phyloP scores from a whole-genome alignment of 2,329 filamentous ascomycete genomes.

The Talaromyces pinophilus region DNA sequence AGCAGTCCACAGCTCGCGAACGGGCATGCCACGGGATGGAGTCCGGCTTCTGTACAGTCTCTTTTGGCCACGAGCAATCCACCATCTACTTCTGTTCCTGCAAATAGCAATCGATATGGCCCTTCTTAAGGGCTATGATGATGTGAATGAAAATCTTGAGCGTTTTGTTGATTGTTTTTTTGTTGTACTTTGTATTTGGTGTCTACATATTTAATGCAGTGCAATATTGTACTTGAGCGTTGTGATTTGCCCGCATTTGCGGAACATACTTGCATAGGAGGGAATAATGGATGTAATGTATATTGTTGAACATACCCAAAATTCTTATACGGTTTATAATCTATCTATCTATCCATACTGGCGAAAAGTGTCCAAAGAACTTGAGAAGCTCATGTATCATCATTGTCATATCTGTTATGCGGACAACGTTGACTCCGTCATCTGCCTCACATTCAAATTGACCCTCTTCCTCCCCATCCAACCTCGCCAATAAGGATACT shows the following conservation, averaged over 20 bases:
- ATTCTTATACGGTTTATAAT: neutral
- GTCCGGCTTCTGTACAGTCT: slow-evolving; percentile 22
- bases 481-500: slow-evolving; percentile 70
- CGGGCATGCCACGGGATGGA: slow-evolving; percentile 21
- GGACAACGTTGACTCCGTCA: slow-evolving; percentile 6
- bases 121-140: slow-evolving; percentile 12
- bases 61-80: slow-evolving; percentile 20
- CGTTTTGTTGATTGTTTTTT: neutral
- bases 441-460: slow-evolving; percentile 77
- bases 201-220: neutral
- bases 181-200: neutral
- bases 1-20: slow-evolving; percentile 9
- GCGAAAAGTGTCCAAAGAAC: neutral
- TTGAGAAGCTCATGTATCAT: neutral
- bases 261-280: neutral
- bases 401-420: neutral
- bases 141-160: slow-evolving; percentile 3
- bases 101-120: slow-evolving; percentile 19
- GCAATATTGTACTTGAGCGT: neutral
- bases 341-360: neutral
- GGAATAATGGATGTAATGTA: slow-evolving; percentile 2
- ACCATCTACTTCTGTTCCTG: slow-evolving; percentile 18
- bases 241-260: neutral
- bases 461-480: slow-evolving; percentile 89
- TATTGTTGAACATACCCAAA: slow-evolving; percentile 3